Evolutionary conservation across 176 grass and related monocot genomes (phyloP), one percentile per base, ranked within the genome.

Genomic region (Canna indica): DNA sequence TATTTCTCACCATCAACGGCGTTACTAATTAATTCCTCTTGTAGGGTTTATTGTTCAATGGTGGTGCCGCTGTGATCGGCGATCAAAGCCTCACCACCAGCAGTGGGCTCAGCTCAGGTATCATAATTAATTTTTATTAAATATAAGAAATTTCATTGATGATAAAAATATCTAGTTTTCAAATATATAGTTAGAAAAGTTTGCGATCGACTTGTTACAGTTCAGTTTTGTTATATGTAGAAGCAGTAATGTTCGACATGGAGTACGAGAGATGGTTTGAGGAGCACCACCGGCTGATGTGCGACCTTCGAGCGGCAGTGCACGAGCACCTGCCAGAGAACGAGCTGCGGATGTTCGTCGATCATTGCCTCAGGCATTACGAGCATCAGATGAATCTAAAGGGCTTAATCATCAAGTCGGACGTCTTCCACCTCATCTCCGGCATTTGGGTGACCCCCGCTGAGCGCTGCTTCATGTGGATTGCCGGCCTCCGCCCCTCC

Each of bases 381-480:
- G 76, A 78, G 16, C 44, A 68, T 20, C 72, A 85, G 79, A 73
- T 66, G 26, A 69, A 82, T 46, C 36, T 89, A 1, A 89, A 85
- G 86, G 73, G 52, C 61, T 35, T 59, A 22, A 39, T 73, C 22
- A 79, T 73, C 22, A 79, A 77, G 63, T 76, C 72, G 68, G 86
- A 89, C 76, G 79, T 73, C 70, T 73, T 59, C 47, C 85, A 88
- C 65, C 81, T 88, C 66, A 67, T 84, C 74, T 84, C 75, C 75
- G 85, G 85, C 65, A 56, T 72, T 3, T 88, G 85, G 85, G 46
- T 75, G 78, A 64, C 70, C 61, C 75, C 88, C 56, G 84, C 81
- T 34, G 88, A 91, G 70, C 81, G 88, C 22, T 84, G 88, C 73
- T 91, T 91, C 84, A 65, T 91, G 47, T 91, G 88, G 84, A 79